A percentile compares a stretch with the other conserved stretches of the same genome.
Evolutionary conservation across 2,329 filamentous ascomycete genomes (phyloP).

Genomic region (Colletotrichum karsti): DNA sequence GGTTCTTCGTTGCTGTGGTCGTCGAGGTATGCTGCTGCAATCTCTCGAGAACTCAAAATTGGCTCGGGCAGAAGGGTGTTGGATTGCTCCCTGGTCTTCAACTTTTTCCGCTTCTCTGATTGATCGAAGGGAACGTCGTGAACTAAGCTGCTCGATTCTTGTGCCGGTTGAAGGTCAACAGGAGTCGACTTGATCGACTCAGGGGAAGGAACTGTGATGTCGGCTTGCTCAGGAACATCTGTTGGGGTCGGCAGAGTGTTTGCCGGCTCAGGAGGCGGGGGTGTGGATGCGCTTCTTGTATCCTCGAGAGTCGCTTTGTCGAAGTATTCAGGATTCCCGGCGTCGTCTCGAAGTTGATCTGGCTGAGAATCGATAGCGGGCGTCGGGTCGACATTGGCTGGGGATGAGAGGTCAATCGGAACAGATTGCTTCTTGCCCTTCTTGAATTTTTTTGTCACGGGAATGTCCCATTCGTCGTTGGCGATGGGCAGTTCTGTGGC

Average conservation of each 20-base stretch:
- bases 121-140: conserved; percentile 48
- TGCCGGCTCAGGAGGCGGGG: conserved; percentile 3
- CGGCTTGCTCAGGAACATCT: neutral
- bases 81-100: conserved; percentile 37
- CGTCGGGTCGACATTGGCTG: neutral
- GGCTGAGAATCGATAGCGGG: neutral
- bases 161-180: conserved; percentile 43
- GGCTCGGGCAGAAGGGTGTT: conserved; percentile 36
- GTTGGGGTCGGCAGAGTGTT: neutral
- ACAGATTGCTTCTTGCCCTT: conserved; percentile 33
- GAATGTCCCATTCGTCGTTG: conserved; percentile 21
- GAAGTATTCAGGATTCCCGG: neutral
- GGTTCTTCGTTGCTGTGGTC: neutral
- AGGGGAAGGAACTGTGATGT: conserved; percentile 17
- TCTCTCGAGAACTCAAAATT: conserved; percentile 34
- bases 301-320: neutral
- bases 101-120: conserved; percentile 43
- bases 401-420: neutral
- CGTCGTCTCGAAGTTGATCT: neutral
- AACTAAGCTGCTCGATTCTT: conserved; percentile 41
- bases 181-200: conserved; percentile 23
- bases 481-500: neutral
- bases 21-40: conserved; percentile 32
- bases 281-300: neutral
- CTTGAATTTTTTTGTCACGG: conserved; percentile 29